Percentiles rank a stretch among this genome's conserved stretches.
phyloP scores from a whole-genome alignment of 2,329 filamentous ascomycete species.

The Botrytis byssoidea region DNA sequence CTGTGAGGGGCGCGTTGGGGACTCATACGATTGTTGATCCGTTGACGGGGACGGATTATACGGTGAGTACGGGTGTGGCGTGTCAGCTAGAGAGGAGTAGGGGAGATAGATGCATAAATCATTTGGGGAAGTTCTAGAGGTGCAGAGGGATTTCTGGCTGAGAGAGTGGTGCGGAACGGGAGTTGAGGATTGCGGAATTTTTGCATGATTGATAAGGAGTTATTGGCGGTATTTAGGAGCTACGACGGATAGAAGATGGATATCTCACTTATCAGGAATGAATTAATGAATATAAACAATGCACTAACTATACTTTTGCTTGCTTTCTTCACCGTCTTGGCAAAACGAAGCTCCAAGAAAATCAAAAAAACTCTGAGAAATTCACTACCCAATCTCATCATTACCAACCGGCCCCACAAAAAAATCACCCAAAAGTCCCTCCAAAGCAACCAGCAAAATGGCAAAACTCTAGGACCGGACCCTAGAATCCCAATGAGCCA shows the following conservation, averaged over 20 bases:
- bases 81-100: neutral
- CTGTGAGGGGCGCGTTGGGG: neutral
- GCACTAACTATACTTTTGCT: neutral
- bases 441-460: neutral
- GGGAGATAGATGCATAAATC: neutral
- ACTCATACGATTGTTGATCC: slow-evolving; percentile 8
- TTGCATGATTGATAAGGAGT: neutral
- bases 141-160: neutral
- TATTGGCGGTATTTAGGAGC: no score
- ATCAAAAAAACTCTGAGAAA: neutral
- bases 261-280: no score
- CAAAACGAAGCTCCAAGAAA: neutral
- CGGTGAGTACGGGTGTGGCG: neutral
- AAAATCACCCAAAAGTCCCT: neutral
- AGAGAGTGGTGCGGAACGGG: neutral
- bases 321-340: neutral
- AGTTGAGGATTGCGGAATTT: neutral
- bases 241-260: neutral
- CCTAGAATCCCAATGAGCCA: neutral
- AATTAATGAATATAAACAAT: neutral
- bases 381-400: neutral
- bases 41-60: neutral
- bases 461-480: neutral
- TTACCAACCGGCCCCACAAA: neutral
- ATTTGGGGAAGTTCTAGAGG: neutral